A percentile compares a stretch with the other conserved stretches of the same genome.
Conservation (phyloP, 2,329 filamentous ascomycete genomes). For the Diplodia corticola region DNA sequence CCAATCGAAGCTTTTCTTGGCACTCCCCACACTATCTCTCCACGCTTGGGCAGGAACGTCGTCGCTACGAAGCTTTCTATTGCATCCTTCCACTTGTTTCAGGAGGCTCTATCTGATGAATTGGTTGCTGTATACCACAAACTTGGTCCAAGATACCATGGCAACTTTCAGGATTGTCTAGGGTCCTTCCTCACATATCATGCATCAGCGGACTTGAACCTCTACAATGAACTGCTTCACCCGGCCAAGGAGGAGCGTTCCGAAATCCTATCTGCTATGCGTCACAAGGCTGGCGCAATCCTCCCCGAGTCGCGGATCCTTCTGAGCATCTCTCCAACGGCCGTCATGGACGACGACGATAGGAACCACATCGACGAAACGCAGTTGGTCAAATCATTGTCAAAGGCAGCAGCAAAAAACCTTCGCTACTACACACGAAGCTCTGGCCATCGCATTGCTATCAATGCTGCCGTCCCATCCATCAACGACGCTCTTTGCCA, state of each 20-base stretch:
- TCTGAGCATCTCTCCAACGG: slow-evolving; percentile 78
- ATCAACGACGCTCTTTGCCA: slow-evolving; percentile 87
- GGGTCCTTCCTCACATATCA: slow-evolving; percentile 96
- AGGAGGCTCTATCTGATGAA: slow-evolving; percentile 86
- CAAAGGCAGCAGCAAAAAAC: slow-evolving; percentile 66
- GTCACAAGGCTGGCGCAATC: slow-evolving; percentile 78
- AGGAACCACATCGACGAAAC: slow-evolving; percentile 70
- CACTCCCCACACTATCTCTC: slow-evolving; percentile 84
- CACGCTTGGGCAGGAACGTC: slow-evolving; percentile 69
- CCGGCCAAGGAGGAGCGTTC: slow-evolving; percentile 87
- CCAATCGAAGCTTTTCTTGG: slow-evolving; percentile 91
- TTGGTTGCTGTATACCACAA: slow-evolving; percentile 87
- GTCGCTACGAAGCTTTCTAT: slow-evolving; percentile 83
- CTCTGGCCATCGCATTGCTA: slow-evolving; percentile 74
- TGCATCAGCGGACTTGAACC: slow-evolving; percentile 84
- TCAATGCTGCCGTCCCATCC: slow-evolving; percentile 84
- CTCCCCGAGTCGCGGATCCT: slow-evolving; percentile 79
- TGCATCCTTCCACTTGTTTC: slow-evolving; percentile 84
- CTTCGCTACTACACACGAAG: slow-evolving; percentile 69
- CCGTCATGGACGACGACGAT: slow-evolving; percentile 79
- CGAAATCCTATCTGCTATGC: slow-evolving; percentile 85
- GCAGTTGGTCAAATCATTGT: slow-evolving; percentile 73
- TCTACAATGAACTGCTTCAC: slow-evolving; percentile 88
- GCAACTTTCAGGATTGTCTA: slow-evolving; percentile 94
- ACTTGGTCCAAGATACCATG: slow-evolving; percentile 85